Evolutionary conservation across 352 stramenopile species (phyloP), one percentile per base, ranked within the genome.

Genomic region (Pythium aristosporum): DNA sequence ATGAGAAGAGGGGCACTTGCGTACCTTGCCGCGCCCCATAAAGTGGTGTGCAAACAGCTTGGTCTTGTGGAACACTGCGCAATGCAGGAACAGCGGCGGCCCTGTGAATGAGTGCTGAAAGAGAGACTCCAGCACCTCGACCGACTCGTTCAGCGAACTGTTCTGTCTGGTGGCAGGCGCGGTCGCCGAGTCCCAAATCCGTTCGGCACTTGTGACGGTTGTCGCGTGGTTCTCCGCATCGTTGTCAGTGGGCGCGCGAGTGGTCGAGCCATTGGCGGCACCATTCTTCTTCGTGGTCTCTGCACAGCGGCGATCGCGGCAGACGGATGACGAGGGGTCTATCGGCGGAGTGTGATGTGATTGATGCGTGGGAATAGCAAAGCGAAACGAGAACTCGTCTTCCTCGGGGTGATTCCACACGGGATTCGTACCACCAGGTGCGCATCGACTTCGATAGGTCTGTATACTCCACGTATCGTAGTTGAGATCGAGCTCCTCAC

Each of bases 11-110:
- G 7, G 28, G n/a, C n/a, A 13, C 9, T 32, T 10, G n/a, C 71
- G 41, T 68, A 89, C 83, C 74, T 80, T 79, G 46, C 74, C 71
- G 63, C 73, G 74, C 13, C 85, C 85, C 85, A 92, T 87, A 44
- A 91, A 89, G 49, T 88, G 73, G 56, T 94, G 85, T n/a, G 68
- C 75, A 41, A 90, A 63, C 55, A 94, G 58, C 61, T 88, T 90
- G 68, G 82, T 92, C 67, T 92, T 92, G 67, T 94, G 80, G 65
- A 81, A 94, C 15, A 91, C 73, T 1, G 81, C 76, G 42, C 79
- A 91, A 43, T 75, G 69, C 37, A 92, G 60, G 48, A 80, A 71
- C 18, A 83, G 61, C 4, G 85, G 82, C 13, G 85, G 85, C 2
- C 85, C 85, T 8, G 66, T 74, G 72, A 85, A 92, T 11, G 80